These are phyloP conservation scores for Apiotrichum domesticum DNA, from an alignment of 1,284 basidiomycete genomes.

Conservation along the genomic window DNA sequence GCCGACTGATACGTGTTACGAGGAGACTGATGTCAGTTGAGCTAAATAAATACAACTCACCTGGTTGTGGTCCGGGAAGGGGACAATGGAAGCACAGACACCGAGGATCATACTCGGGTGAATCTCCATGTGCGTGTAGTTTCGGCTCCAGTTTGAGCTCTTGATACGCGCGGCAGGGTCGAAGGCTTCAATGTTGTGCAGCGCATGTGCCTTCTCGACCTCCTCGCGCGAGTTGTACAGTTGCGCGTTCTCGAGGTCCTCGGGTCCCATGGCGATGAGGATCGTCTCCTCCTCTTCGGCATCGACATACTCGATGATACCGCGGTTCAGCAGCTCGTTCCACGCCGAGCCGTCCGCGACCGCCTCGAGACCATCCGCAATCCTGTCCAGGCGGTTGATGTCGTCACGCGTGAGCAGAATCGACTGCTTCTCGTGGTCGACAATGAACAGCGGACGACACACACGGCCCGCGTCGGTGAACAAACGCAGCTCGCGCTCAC, in stretches of 20 bases:
- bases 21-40: constrained; percentile 61
- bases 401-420: constrained; percentile 81
- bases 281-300: constrained; percentile 99
- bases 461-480: constrained; percentile 97
- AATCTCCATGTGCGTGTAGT: constrained; percentile 99
- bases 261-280: constrained; percentile 97
- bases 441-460: constrained; percentile 93
- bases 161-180: constrained; percentile 86
- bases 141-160: constrained; percentile 70
- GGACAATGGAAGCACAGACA: constrained; percentile 97
- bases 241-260: constrained; percentile 78
- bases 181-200: constrained; percentile 53
- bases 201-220: constrained; percentile 49
- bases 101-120: constrained; percentile 99
- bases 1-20: constrained; percentile 99
- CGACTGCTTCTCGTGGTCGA: constrained; percentile 70
- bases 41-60: constrained; percentile 55
- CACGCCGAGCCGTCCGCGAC: constrained; percentile 64
- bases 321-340: constrained; percentile 77
- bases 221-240: constrained; percentile 27
- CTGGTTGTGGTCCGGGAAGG: constrained; percentile 99
- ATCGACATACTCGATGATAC: constrained; percentile 90
- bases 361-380: constrained; percentile 51
- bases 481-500: constrained; percentile 87
- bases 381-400: constrained; percentile 52